Conservation (phyloP, 768 basidiomycete genomes). For the Fistulinella prunicolor region DNA sequence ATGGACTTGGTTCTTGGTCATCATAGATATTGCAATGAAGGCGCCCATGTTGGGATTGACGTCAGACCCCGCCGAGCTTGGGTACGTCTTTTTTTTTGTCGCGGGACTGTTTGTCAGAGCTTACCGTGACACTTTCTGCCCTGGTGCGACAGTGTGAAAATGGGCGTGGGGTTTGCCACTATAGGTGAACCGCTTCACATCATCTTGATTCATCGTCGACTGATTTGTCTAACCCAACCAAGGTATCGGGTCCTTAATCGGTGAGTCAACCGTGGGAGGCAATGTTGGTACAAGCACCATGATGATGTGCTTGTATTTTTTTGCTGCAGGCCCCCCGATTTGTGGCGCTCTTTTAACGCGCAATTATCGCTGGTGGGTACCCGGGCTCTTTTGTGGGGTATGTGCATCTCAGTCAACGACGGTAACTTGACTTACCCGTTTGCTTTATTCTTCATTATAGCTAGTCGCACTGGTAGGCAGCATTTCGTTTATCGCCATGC, state of each 20-base stretch:
- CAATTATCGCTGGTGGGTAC: conserved; percentile 55
- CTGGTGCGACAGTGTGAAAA: conserved; percentile 21
- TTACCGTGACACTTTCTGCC: neutral
- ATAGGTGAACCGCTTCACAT: conserved; percentile 30
- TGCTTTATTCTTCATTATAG: neutral
- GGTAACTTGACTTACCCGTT: neutral
- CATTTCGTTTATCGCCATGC: conserved; percentile 10
- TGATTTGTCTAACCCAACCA: neutral
- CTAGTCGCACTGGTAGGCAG: conserved; percentile 5
- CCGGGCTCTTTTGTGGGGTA: conserved; percentile 50
- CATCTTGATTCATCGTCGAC: neutral
- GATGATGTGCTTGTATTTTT: conserved; percentile 10
- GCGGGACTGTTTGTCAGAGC: conserved; percentile 3
- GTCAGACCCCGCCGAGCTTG: conserved; percentile 48
- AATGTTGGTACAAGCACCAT: neutral
- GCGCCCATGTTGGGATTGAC: conserved; percentile 47
- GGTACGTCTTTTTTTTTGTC: conserved; percentile 25
- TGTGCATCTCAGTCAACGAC: neutral
- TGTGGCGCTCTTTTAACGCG: conserved; percentile 52
- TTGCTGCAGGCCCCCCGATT: conserved; percentile 48
- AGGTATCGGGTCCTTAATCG: conserved; percentile 27
- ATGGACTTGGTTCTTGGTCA: neutral
- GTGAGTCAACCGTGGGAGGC: conserved; percentile 3
- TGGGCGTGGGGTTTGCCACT: conserved; percentile 49
- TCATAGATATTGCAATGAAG: conserved; percentile 37